These are phyloP conservation scores for Dictyostelium firmibasis DNA, from an alignment of 78 protist species.

Conservation along the genomic window DNA sequence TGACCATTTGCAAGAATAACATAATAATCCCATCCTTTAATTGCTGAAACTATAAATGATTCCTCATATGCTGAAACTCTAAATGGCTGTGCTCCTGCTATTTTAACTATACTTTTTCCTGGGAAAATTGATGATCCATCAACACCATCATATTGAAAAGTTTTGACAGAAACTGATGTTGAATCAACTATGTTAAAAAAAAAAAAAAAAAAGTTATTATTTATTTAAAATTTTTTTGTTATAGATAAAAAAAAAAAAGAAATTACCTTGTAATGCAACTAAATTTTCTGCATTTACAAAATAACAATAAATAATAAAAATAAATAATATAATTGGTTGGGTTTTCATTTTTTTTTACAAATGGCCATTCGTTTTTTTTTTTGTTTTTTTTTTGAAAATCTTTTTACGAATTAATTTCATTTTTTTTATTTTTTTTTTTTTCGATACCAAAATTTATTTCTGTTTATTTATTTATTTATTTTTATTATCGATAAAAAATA, in stretches of 20 bases:
- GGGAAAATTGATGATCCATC: not conserved
- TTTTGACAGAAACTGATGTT: not conserved
- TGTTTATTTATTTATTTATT: too few relatives aligned
- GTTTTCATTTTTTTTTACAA: not conserved
- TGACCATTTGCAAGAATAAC: constrained; percentile 11
- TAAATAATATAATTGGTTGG: not conserved
- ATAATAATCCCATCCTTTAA: constrained; percentile 27
- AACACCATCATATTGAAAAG: not conserved
- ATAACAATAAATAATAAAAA: not conserved
- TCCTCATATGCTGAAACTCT: constrained; percentile 29
- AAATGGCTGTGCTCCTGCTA: constrained; percentile 19
- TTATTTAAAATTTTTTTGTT: not conserved
- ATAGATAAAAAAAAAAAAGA: not conserved
- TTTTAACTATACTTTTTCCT: constrained; percentile 12
- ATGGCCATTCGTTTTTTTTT: not conserved
- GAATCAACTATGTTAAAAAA: not conserved
- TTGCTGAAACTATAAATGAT: constrained; percentile 6
- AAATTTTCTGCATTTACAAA: not conserved
- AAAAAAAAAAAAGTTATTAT: not conserved
- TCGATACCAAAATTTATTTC: not conserved
- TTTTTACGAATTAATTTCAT: not conserved
- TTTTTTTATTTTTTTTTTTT: not conserved
- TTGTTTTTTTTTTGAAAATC: not conserved
- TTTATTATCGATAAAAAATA: too few relatives aligned
- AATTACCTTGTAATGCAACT: not conserved